A percentile compares a stretch with the other conserved stretches of the same genome.
Evolutionary conservation across 2,329 filamentous ascomycete species (phyloP).

Genomic region (Ascochyta viciae-villosae): DNA sequence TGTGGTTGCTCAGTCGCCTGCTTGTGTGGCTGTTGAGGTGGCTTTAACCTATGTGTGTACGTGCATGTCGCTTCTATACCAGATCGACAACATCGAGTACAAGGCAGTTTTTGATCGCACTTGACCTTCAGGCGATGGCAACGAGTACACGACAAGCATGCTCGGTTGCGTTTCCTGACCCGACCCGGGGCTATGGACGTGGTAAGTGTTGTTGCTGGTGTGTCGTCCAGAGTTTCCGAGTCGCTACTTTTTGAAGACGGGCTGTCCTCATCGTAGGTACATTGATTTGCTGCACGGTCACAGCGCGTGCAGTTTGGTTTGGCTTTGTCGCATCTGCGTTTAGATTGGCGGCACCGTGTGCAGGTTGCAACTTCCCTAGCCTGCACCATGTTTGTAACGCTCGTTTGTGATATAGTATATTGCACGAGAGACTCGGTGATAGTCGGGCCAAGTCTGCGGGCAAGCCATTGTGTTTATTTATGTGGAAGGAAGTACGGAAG

Average conservation of each 20-base stretch:
- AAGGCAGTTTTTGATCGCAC: slow-evolving; percentile 29
- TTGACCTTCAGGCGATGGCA: slow-evolving; percentile 35
- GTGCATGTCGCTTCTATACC: slow-evolving; percentile 20
- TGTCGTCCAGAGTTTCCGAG: neutral
- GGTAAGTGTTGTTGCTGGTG: neutral
- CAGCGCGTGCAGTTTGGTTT: slow-evolving; percentile 25
- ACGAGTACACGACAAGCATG: slow-evolving; percentile 28
- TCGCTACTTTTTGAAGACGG: neutral
- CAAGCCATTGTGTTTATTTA: no score
- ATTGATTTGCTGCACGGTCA: slow-evolving; percentile 12
- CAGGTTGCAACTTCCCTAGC: slow-evolving; percentile 21
- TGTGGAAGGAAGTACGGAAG: no score
- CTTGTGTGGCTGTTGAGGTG: neutral
- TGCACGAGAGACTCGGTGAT: neutral
- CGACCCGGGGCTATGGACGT: neutral
- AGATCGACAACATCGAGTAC: slow-evolving; percentile 24
- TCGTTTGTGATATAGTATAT: neutral
- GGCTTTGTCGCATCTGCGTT: slow-evolving; percentile 27
- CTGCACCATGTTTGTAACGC: slow-evolving; percentile 2
- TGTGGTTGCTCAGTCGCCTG: neutral
- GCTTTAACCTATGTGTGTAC: slow-evolving; percentile 23
- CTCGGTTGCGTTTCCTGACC: slow-evolving; percentile 23
- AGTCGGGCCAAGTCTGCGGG: neutral
- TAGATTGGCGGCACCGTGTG: slow-evolving; percentile 25
- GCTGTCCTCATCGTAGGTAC: slow-evolving; percentile 13